Conservation (phyloP, 306 rosid genomes). For the Albizia julibrissin region DNA sequence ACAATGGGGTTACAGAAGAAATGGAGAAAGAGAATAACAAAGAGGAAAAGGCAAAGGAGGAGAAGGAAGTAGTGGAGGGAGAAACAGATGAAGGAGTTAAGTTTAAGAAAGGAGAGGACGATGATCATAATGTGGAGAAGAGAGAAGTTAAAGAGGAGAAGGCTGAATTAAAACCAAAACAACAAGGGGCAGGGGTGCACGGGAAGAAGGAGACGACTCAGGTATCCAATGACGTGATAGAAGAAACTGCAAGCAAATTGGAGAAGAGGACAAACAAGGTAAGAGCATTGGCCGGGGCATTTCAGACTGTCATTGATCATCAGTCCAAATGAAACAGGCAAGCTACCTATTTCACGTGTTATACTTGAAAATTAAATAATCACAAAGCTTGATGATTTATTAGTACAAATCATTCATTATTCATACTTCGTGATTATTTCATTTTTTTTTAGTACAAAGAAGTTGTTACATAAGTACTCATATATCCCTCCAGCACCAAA, state of each 20-base stretch:
- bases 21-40: conserved; percentile 7
- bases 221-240: conserved; percentile 70
- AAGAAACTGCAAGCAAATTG: conserved; percentile 58
- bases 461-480: background rate
- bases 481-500: background rate
- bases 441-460: background rate
- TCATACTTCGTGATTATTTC: background rate
- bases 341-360: background rate
- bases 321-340: conserved; percentile 56
- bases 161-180: conserved; percentile 19
- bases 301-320: conserved; percentile 84
- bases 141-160: conserved; percentile 28
- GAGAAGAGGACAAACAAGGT: conserved; percentile 78
- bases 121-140: conserved; percentile 34
- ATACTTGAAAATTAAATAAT: background rate
- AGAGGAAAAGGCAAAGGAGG: conserved; percentile 22
- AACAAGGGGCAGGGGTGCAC: conserved; percentile 25
- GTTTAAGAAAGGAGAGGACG: conserved; percentile 24
- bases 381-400: background rate
- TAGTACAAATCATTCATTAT: background rate
- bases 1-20: conserved; percentile 23
- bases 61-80: conserved; percentile 31
- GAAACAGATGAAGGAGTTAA: conserved; percentile 20
- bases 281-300: conserved; percentile 89
- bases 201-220: conserved; percentile 53